Percentiles rank a stretch among this genome's conserved stretches.
Conservation (phyloP, 257 asterid genomes). For the Haberlea rhodopensis region DNA sequence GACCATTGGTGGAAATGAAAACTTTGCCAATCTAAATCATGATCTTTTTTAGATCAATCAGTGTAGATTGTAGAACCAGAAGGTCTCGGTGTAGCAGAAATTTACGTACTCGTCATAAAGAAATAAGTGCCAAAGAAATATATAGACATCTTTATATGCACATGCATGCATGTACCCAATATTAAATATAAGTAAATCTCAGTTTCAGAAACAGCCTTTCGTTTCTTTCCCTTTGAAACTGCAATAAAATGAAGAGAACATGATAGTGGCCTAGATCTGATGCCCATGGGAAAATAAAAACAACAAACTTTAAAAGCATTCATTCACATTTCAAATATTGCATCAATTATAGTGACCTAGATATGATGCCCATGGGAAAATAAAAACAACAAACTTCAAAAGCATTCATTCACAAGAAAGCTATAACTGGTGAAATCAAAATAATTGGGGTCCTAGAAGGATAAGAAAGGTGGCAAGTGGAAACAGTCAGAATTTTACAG, state of each 20-base stretch:
- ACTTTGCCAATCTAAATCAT: slow-evolving; percentile 5
- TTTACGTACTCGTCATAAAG: slow-evolving; percentile 1
- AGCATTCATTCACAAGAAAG: too few species aligned
- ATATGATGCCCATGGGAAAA: too few species aligned
- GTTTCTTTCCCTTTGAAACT: slow-evolving; percentile 78
- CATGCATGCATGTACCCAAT: not conserved
- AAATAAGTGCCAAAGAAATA: slow-evolving; percentile 13
- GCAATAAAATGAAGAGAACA: too few species aligned
- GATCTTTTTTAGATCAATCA: not conserved
- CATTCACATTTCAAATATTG: slow-evolving; percentile 12
- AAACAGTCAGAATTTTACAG: slow-evolving; percentile 11
- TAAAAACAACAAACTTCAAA: too few species aligned
- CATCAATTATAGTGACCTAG: not conserved
- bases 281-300: too few species aligned
- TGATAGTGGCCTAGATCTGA: too few species aligned
- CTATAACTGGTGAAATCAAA: too few species aligned
- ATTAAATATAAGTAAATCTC: slow-evolving; percentile 53
- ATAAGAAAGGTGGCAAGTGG: slow-evolving; percentile 21
- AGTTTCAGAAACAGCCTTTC: slow-evolving; percentile 57
- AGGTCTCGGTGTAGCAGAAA: not conserved
- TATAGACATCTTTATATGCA: not conserved
- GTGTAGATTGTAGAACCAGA: not conserved
- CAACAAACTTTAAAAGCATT: slow-evolving; percentile 1
- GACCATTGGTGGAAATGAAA: too few species aligned
- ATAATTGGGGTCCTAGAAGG: not conserved